Evolutionary conservation across 768 basidiomycete genomes (phyloP), one percentile per base, ranked within the genome.

Genomic region (Mrakia gelida): DNA sequence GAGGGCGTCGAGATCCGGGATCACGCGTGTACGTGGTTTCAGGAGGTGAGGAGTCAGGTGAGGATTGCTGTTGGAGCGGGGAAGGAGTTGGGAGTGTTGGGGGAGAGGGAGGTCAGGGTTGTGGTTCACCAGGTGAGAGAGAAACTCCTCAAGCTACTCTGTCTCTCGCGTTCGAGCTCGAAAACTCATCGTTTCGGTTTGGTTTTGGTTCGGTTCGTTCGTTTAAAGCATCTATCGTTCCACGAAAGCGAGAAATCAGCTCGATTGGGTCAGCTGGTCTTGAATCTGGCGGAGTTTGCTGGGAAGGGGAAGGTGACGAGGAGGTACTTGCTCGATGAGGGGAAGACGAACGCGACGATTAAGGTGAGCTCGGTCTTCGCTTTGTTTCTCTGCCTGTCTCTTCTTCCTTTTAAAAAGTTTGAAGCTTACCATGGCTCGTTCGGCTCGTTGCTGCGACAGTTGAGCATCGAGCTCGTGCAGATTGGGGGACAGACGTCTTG

Each of bases 211-310:
- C 8, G 4, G 15, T 23, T 56, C 54, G 54, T 59, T n/a, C 26
- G 28, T 59, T 23, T 8, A 88, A 88, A 62, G 91, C 90, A 80
- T 87, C 88, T 8, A 85, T 88, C 73, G 84, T 87, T 10, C 88
- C 89, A 75, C 89, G 89, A 71, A 23, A 10, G 54, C 2, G 76
- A 72, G 1, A 68, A 70, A 8, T 49, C 43, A 26, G 49, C 70
- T 41, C 54, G 70, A n/a, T 71, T 77, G 9, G 76, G 76, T 30
- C 76, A 77, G 9, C 86, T 92, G 10, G 87, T 88, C 80, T 86
- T 93, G 77, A 91, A 93, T 81, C 86, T 93, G 1, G 90, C 92
- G 0, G 90, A 92, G 81, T 93, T 92, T 80, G 90, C 89, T 21
- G 86, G 87, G 68, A 88, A 85, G 1, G 88, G 90, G 52, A 80